These are phyloP conservation scores for Fusarium sacchari DNA, from an alignment of 2,329 filamentous ascomycete species.

Conservation along the genomic window DNA sequence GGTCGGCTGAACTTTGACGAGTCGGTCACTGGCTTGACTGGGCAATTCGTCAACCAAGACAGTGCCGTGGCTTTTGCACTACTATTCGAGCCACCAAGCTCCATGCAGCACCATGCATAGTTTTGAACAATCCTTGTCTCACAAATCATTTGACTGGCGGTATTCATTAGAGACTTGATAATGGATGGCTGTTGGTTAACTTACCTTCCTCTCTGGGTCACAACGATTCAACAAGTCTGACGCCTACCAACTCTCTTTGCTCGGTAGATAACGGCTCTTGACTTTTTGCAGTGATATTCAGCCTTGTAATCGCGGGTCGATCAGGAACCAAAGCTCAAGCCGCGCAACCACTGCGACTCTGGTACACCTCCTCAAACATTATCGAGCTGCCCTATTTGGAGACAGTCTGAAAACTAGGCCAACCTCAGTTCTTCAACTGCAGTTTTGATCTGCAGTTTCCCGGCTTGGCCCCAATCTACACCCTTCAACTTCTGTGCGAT, in stretches of 20 bases:
- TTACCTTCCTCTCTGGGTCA: conserved; percentile 34
- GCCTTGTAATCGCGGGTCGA: conserved; percentile 20
- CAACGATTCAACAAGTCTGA: conserved; percentile 1
- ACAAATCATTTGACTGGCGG: neutral
- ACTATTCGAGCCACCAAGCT: conserved; percentile 7
- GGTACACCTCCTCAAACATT: conserved; percentile 5
- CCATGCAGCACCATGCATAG: neutral
- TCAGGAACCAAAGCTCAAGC: conserved; percentile 35
- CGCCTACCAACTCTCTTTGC: conserved; percentile 7
- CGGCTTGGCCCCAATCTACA: conserved; percentile 67
- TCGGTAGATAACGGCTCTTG: conserved; percentile 14
- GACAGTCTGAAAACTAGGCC: conserved; percentile 39
- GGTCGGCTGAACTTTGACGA: conserved; percentile 1
- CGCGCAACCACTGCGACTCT: conserved; percentile 13
- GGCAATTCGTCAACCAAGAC: neutral
- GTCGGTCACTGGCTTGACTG: neutral
- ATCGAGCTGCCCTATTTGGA: conserved; percentile 18
- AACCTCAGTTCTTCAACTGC: conserved; percentile 55
- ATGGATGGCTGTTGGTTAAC: neutral
- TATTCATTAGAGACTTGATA: neutral
- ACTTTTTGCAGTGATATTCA: neutral
- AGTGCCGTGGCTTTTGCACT: conserved; percentile 12
- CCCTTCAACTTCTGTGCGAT: conserved; percentile 55
- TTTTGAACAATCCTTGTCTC: conserved; percentile 6
- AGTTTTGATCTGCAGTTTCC: conserved; percentile 56